phyloP scores from a whole-genome alignment of 805 yeast species.

The Lachancea nothofagi region DNA sequence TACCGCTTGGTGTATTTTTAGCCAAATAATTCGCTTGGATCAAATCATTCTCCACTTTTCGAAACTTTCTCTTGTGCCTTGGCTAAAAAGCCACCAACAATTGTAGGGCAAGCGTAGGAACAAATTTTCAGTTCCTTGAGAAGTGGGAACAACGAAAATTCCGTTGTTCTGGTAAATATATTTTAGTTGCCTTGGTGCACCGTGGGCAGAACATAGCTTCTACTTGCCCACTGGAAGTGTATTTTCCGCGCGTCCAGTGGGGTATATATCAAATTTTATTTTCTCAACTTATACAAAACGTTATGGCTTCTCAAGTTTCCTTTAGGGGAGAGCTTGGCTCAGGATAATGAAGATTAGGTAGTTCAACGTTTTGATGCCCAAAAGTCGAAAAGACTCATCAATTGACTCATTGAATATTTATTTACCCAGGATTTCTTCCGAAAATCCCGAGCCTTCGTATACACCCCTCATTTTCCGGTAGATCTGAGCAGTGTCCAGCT shows the following conservation, averaged over 20 bases:
- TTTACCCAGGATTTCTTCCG: constrained; percentile 13
- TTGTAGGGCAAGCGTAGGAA: constrained; percentile 25
- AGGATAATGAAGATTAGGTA: constrained; percentile 23
- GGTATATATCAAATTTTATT: constrained; percentile 22
- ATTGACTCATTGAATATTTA: constrained; percentile 14
- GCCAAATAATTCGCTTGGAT: constrained; percentile 11
- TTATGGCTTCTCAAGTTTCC: constrained; percentile 24
- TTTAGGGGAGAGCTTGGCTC: constrained; percentile 22
- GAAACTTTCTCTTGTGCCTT: constrained; percentile 12
- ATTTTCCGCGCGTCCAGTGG: constrained; percentile 20
- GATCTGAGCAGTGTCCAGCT: constrained; percentile 25
- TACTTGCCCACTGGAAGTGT: constrained; percentile 15
- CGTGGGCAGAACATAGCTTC: constrained; percentile 24
- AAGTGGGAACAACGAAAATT: constrained; percentile 21
- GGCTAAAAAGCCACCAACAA: constrained; percentile 24
- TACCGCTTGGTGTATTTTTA: constrained; percentile 16
- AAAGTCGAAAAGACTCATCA: constrained; percentile 12
- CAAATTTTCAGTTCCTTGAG: constrained; percentile 16
- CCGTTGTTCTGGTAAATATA: constrained; percentile 22
- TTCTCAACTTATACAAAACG: constrained; percentile 20
- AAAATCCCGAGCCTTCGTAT: constrained; percentile 12
- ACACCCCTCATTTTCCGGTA: constrained; percentile 20
- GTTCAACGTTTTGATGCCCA: constrained; percentile 19
- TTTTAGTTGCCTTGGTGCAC: constrained; percentile 30
- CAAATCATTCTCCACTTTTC: constrained; percentile 18